Conservation (phyloP, 2,329 filamentous ascomycete genomes). For the Epichloe gansuensis region DNA sequence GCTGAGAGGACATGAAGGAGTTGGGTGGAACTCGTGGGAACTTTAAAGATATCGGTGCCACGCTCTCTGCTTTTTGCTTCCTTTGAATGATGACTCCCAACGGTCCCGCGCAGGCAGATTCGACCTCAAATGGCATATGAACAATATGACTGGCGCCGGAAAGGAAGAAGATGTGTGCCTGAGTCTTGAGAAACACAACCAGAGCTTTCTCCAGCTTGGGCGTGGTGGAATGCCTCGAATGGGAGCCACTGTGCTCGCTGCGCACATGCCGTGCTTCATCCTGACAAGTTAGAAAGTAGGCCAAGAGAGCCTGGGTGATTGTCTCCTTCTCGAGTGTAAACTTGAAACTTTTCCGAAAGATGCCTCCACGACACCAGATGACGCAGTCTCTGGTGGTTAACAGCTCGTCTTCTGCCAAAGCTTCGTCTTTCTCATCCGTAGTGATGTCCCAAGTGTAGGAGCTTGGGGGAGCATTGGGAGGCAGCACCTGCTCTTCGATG, state of each 20-base stretch:
- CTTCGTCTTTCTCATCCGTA: slow-evolving; percentile 25
- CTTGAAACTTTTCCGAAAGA: slow-evolving; percentile 74
- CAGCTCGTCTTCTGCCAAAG: slow-evolving; percentile 60
- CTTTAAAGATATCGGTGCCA: slow-evolving; percentile 39
- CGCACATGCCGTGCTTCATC: slow-evolving; percentile 14
- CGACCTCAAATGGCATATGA: slow-evolving; percentile 89
- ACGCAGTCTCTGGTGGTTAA: slow-evolving; percentile 63
- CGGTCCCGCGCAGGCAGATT: slow-evolving; percentile 71
- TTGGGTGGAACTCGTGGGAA: slow-evolving; percentile 59
- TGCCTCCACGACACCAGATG: slow-evolving; percentile 77
- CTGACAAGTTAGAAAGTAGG: slow-evolving; percentile 56
- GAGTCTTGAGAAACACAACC: slow-evolving; percentile 82
- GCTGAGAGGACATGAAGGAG: slow-evolving; percentile 66
- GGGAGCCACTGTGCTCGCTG: slow-evolving; percentile 4
- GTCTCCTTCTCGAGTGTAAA: slow-evolving; percentile 79
- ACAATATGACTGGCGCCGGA: slow-evolving; percentile 78
- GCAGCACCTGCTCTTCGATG: slow-evolving; percentile 65
- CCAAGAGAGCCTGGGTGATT: slow-evolving; percentile 75
- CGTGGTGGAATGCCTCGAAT: slow-evolving; percentile 5
- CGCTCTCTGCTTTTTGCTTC: slow-evolving; percentile 44
- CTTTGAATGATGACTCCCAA: slow-evolving; percentile 77
- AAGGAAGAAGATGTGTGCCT: slow-evolving; percentile 87
- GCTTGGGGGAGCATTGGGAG: slow-evolving; percentile 47
- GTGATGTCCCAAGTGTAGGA: slow-evolving; percentile 66
- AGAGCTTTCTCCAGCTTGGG: slow-evolving; percentile 49